Conservation (phyloP, 495 filamentous ascomycete genomes). For the Daldinia loculata region DNA sequence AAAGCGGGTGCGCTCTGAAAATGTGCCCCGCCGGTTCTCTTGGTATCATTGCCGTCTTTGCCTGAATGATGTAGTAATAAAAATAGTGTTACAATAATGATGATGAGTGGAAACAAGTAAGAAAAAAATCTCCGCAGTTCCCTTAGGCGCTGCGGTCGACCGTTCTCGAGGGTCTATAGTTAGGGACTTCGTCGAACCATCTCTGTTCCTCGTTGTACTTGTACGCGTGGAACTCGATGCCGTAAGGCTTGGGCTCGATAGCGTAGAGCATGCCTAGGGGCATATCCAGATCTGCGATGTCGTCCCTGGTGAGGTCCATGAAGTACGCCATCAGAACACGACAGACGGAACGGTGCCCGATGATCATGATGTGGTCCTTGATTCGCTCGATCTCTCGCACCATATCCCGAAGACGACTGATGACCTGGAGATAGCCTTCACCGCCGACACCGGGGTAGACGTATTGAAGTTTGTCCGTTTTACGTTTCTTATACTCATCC, state of each 20-base stretch:
- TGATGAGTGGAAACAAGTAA: slow-evolving; percentile 10
- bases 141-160: slow-evolving; percentile 49
- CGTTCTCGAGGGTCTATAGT: slow-evolving; percentile 74
- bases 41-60: slow-evolving; percentile 40
- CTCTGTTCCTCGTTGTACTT: slow-evolving; percentile 77
- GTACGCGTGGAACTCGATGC: slow-evolving; percentile 95
- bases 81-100: slow-evolving; percentile 28
- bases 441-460: slow-evolving; percentile 95
- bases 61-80: slow-evolving; percentile 17
- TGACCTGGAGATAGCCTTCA: slow-evolving; percentile 95
- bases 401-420: slow-evolving; percentile 92
- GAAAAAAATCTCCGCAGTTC: background rate
- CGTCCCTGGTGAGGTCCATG: slow-evolving; percentile 84
- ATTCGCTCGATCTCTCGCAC: slow-evolving; percentile 97
- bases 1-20: slow-evolving; percentile 11
- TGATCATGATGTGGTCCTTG: slow-evolving; percentile 91
- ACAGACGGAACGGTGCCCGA: slow-evolving; percentile 88
- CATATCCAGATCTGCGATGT: slow-evolving; percentile 91
- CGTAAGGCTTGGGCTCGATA: slow-evolving; percentile 97
- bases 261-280: slow-evolving; percentile 92
- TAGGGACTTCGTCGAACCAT: slow-evolving; percentile 82
- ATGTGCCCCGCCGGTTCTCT: slow-evolving; percentile 29
- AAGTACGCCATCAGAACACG: slow-evolving; percentile 96
- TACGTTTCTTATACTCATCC: slow-evolving; percentile 79
- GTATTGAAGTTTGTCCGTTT: slow-evolving; percentile 86